Base-by-base conservation (phyloP, 139 green algal genomes). In the Astrephomene gubernaculifera region DNA sequence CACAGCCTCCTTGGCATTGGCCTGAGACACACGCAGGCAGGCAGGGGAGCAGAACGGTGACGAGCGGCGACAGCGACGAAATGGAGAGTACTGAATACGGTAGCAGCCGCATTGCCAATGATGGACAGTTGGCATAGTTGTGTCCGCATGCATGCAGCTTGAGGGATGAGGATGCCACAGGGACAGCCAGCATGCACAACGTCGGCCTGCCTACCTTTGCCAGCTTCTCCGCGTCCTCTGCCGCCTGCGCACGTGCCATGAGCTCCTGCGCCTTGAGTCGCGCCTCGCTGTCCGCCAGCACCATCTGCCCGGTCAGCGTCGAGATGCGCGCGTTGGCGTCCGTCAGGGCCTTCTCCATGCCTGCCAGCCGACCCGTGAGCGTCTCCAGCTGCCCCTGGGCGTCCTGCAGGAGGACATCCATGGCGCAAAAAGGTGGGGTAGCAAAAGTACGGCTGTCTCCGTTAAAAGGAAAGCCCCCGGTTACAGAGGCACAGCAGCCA, bases 201-300 rank as follows among this genome's bases (percentile, higher is more conserved):
- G n/a, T n/a, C 57, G 19, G 19, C 57, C 65, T 29, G 19, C 79
- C 2, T 29, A 86, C 79, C 79, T 78, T 86, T 33, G 79, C 79
- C 45, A 86, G 65, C 64, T 71, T 61, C 67, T 86, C 79, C 2
- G 27, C 67, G 65, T 86, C 79, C 65, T 86, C 79, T 22, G 79
- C 79, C 65, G 79, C 67, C 79, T 70, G 65, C 35, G 69, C 79
- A 0, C 79, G 45, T 12, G 79, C 45, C 65, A 79, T 3, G 4
- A 78, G 65, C 79, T 76, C 79, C 65, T 86, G 79, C 52, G 75
- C 71, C 69, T 83, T 82, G 21, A 89, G 76, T 49, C 78, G 68
- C 57, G 85, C 29, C 35, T 89, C 85, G 70, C 76, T 86, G 6
- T 89, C 85, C 43, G 78, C 57, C 24, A 89, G 70, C 44, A 83